phyloP scores from a whole-genome alignment of 805 yeast species.

The Yamadazyma paraphyllophila region DNA sequence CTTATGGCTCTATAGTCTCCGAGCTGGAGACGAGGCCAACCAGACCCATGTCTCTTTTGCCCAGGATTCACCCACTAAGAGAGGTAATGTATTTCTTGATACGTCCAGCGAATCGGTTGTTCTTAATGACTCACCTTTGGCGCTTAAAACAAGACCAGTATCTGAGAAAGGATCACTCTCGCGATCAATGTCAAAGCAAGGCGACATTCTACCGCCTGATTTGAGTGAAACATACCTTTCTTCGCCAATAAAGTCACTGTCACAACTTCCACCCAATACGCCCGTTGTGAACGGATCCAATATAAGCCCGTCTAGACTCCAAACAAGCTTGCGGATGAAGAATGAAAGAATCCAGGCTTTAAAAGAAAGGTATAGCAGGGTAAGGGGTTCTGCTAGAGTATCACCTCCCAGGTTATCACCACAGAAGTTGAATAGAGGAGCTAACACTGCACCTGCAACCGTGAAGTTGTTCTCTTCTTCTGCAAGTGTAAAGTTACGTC shows the following conservation, averaged over 20 bases:
- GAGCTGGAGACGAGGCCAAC: not conserved
- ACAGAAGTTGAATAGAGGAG: not conserved
- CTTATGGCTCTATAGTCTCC: slow-evolving; percentile 33
- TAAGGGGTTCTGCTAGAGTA: slow-evolving; percentile 9
- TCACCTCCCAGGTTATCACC: slow-evolving; percentile 3
- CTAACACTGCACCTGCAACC: not conserved
- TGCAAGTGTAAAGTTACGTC: slow-evolving; percentile 7
- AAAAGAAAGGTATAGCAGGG: slow-evolving; percentile 30
- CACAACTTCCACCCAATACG: slow-evolving; percentile 16
- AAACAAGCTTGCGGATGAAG: slow-evolving; percentile 35
- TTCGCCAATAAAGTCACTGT: slow-evolving; percentile 35
- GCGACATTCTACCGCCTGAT: not conserved
- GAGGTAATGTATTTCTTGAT: slow-evolving; percentile 13
- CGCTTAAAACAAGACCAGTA: slow-evolving; percentile 12
- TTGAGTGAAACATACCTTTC: slow-evolving; percentile 23
- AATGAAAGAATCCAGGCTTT: slow-evolving; percentile 34
- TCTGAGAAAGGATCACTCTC: slow-evolving; percentile 4
- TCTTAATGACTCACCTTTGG: slow-evolving; percentile 33
- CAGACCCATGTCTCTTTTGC: not conserved
- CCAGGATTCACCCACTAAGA: not conserved
- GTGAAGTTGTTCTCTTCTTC: slow-evolving; percentile 3
- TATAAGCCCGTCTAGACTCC: slow-evolving; percentile 35
- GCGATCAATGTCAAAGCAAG: not conserved
- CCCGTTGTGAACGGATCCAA: slow-evolving; percentile 20
- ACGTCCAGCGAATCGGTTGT: slow-evolving; percentile 19